Evolutionary conservation across 2,329 filamentous ascomycete genomes (phyloP).

Genomic region (Zelopaecilomyces penicillatus): DNA sequence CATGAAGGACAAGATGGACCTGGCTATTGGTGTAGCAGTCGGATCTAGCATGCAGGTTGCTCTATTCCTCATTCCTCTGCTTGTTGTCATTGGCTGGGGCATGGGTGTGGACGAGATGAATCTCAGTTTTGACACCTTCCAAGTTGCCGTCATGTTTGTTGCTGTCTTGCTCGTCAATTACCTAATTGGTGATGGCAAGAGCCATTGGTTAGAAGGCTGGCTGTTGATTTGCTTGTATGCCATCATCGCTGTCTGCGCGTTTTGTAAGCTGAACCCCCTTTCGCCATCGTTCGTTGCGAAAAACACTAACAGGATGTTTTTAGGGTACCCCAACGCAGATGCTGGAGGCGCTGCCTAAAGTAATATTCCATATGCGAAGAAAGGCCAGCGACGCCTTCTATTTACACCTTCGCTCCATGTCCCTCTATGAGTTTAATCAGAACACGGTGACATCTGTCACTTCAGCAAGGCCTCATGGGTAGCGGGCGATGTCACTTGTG

Average conservation of each 20-base stretch:
- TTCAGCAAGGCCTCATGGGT: too few species aligned
- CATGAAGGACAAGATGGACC: slow-evolving; percentile 77
- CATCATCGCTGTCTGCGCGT: slow-evolving; percentile 65
- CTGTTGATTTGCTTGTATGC: slow-evolving; percentile 69
- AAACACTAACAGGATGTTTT: not conserved
- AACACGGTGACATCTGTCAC: too few species aligned
- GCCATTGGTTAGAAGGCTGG: slow-evolving; percentile 73
- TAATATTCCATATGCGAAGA: too few species aligned
- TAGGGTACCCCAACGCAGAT: slow-evolving; percentile 9
- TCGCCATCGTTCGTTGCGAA: not conserved
- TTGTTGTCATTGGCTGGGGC: slow-evolving; percentile 72
- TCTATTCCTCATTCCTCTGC: slow-evolving; percentile 67
- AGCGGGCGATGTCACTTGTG: too few species aligned
- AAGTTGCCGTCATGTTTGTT: slow-evolving; percentile 78
- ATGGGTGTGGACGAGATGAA: slow-evolving; percentile 66
- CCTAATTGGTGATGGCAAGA: slow-evolving; percentile 72
- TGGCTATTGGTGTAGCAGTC: slow-evolving; percentile 72
- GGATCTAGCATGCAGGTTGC: slow-evolving; percentile 76
- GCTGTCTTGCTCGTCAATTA: slow-evolving; percentile 81
- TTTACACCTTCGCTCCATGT: too few species aligned
- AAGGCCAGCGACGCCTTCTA: too few species aligned
- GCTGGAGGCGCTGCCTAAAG: not conserved
- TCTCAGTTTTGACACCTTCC: slow-evolving; percentile 80
- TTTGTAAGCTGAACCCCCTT: slow-evolving; percentile 40
- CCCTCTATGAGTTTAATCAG: too few species aligned